Conservation (phyloP, 2,329 filamentous ascomycete species). For the Xylariaceae sp. region DNA sequence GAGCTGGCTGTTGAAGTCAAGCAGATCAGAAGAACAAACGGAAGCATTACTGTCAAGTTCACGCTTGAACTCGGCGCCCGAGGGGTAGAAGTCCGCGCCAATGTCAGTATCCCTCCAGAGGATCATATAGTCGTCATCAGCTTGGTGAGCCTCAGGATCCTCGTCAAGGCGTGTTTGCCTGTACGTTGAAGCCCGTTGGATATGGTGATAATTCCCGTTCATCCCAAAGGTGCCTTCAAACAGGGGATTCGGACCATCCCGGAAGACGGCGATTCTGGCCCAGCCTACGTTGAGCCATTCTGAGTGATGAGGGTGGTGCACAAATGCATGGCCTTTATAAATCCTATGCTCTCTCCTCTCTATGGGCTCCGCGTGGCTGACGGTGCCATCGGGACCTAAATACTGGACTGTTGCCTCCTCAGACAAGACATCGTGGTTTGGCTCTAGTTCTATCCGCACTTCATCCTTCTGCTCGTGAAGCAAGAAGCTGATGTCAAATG, state of each 20-base stretch:
- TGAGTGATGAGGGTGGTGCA: conserved; percentile 52
- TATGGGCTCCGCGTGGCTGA: conserved; percentile 62
- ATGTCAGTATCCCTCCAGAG: conserved; percentile 91
- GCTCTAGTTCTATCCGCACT: conserved; percentile 75
- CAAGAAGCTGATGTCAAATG: conserved; percentile 80
- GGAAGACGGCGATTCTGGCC: conserved; percentile 73
- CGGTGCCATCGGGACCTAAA: conserved; percentile 63
- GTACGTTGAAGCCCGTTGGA: conserved; percentile 73
- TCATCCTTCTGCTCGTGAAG: conserved; percentile 62
- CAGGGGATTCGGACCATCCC: conserved; percentile 70
- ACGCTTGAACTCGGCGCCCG: conserved; percentile 61
- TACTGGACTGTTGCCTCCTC: conserved; percentile 70
- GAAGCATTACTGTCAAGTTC: conserved; percentile 36
- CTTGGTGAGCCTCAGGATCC: conserved; percentile 61
- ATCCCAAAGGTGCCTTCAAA: conserved; percentile 89
- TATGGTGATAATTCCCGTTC: conserved; percentile 76
- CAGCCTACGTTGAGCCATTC: conserved; percentile 80
- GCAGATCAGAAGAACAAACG: conserved; percentile 65
- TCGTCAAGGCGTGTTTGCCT: conserved; percentile 62
- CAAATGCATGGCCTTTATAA: conserved; percentile 73
- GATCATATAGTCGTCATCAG: conserved; percentile 71
- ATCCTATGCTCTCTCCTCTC: conserved; percentile 71
- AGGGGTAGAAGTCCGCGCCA: conserved; percentile 34
- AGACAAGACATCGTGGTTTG: conserved; percentile 84
- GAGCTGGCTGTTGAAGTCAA: conserved; percentile 71